Percentiles rank a stretch among this genome's conserved stretches.
These are phyloP conservation scores for Spiraea crenata DNA, from an alignment of 331 rosid genomes.

Conservation along the genomic window DNA sequence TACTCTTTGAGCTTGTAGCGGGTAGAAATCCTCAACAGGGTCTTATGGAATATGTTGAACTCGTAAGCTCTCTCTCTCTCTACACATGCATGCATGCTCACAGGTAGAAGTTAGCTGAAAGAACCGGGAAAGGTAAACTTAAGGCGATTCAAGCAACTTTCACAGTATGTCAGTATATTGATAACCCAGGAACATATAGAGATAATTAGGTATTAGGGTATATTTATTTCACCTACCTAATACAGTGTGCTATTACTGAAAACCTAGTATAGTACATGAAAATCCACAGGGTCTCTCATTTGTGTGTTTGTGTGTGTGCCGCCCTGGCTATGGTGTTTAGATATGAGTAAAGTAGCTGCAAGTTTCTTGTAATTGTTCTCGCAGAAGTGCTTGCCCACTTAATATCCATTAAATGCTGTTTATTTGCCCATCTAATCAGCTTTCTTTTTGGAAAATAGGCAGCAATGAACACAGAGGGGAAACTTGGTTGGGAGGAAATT, in stretches of 20 bases:
- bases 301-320: neutral
- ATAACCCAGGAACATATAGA: neutral
- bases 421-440: slow-evolving; percentile 15
- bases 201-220: neutral
- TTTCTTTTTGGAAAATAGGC: slow-evolving; percentile 57
- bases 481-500: slow-evolving; percentile 97
- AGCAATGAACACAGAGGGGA: slow-evolving; percentile 87
- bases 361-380: neutral
- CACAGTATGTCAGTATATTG: neutral
- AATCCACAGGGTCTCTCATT: too few relatives aligned
- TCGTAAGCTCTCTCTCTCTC: slow-evolving; percentile 53
- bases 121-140: neutral
- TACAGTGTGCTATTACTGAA: neutral
- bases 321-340: neutral
- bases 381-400: neutral
- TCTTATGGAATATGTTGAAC: slow-evolving; percentile 92
- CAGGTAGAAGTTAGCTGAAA: neutral
- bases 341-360: neutral
- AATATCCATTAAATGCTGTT: neutral
- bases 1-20: slow-evolving; percentile 93
- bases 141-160: neutral
- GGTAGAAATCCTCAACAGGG: slow-evolving; percentile 98
- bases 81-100: neutral
- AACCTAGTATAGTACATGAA: too few relatives aligned
- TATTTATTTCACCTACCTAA: neutral